Percentiles rank a stretch among this genome's conserved stretches.
Conservation (phyloP, 352 stramenopile species). For the Phytophthora sansomeana region DNA sequence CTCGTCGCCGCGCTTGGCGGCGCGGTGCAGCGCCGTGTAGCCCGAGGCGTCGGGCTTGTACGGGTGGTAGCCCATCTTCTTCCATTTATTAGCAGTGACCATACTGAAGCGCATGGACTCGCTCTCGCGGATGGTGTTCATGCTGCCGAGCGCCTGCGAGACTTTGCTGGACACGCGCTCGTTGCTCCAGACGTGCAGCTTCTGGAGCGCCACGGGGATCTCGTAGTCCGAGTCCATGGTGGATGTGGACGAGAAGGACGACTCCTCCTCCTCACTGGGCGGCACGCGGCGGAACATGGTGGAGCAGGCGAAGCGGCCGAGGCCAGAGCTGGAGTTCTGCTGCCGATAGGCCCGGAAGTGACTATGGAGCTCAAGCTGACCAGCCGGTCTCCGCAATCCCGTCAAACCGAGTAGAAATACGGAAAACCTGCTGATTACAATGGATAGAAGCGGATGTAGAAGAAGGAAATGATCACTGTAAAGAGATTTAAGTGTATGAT, state of each 20-base stretch:
- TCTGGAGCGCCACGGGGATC: constrained; percentile 74
- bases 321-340: constrained; percentile 17
- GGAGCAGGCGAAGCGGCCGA: not conserved
- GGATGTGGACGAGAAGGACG: constrained; percentile 80
- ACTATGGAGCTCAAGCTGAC: constrained; percentile 19
- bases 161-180: constrained; percentile 74
- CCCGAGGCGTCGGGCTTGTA: constrained; percentile 82
- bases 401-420: too few relatives aligned
- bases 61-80: constrained; percentile 84
- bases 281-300: constrained; percentile 33
- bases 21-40: constrained; percentile 84
- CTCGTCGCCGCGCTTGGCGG: constrained; percentile 74
- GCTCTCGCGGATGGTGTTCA: constrained; percentile 78
- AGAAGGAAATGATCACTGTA: too few relatives aligned
- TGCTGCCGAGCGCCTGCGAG: constrained; percentile 62
- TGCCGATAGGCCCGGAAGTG: constrained; percentile 11
- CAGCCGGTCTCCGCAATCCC: too few relatives aligned
- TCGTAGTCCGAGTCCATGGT: constrained; percentile 90
- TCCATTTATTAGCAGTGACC: constrained; percentile 82
- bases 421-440: too few relatives aligned
- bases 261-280: constrained; percentile 57
- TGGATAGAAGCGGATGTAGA: too few relatives aligned
- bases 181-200: constrained; percentile 68
- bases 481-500: too few relatives aligned
- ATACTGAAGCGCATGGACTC: constrained; percentile 86